Evolutionary conservation across 2,329 filamentous ascomycete species (phyloP), one percentile per base, ranked within the genome.

Genomic region (Claviceps fusiformis): DNA sequence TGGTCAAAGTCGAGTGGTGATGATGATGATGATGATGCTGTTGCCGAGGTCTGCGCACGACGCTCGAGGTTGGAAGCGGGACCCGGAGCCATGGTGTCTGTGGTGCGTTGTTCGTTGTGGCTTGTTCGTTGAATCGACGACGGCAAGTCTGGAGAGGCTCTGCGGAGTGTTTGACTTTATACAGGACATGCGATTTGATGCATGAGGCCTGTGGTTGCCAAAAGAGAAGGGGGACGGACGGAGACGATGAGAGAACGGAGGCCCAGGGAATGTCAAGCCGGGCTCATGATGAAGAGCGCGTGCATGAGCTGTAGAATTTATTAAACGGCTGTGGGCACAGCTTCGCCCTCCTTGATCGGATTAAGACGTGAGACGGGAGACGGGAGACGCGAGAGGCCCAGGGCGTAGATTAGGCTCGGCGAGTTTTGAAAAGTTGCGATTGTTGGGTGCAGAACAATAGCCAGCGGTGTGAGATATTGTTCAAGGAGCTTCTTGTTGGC

Each of bases 1-100:
- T 54, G 46, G 53, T 54, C 47, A 17, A 54, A 54, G 53, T 50
- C 24, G 37, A 54, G 24, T 1, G 45, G 46, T 1, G 53, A 44
- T 31, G 50, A 46, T 29, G 39, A 11, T 27, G 51, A 11, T 27
- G 51, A 17, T 45, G 19, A 41, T n/a, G 29, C 7, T 35, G 29
- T 8, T 35, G 29, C 19, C 29, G 24, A 24, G 10, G 19, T 11
- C 37, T 19, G n/a, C 2, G 47, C 29, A 24, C 9, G 46, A 24
- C 35, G 29, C 24, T 29, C 27, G 13, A 3, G 24, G 43, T 47
- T 10, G 3, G 45, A 6, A 15, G 45, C 43, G 13, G 24, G n/a
- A 45, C 24, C 13, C 19, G 43, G 3, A 45, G 45, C 27, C 45
- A 47, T 46, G 0, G 19, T 47, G 5, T 47, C 5, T 7, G 19